These are phyloP conservation scores for Trichophyton schoenleinii DNA, from an alignment of 2,329 filamentous ascomycete genomes.

Conservation along the genomic window DNA sequence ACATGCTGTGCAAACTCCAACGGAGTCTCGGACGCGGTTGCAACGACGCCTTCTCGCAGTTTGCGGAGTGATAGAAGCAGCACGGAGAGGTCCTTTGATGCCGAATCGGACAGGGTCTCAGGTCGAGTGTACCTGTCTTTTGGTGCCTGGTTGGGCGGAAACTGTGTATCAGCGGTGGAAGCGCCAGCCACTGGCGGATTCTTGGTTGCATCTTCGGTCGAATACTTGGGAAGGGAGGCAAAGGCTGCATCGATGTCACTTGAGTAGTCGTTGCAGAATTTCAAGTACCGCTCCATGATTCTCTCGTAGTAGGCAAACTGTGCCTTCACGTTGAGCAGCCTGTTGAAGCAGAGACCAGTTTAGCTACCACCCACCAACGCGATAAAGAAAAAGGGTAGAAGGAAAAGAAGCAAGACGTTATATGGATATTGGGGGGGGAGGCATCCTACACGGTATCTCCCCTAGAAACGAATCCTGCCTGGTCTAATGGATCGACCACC, in stretches of 20 bases:
- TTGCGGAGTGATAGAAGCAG: constrained; percentile 80
- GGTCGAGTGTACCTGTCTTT: constrained; percentile 10
- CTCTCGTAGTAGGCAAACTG: constrained; percentile 80
- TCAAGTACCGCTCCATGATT: constrained; percentile 80
- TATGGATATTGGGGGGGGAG: background rate
- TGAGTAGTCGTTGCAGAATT: constrained; percentile 66
- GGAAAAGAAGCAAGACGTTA: background rate
- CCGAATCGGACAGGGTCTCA: constrained; percentile 16
- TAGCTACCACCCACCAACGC: background rate
- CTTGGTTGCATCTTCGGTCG: constrained; percentile 26
- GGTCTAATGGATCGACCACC: constrained; percentile 64
- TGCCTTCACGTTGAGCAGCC: constrained; percentile 58
- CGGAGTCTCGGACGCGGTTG: constrained; percentile 51
- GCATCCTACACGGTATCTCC: constrained; percentile 63
- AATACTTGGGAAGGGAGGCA: constrained; percentile 44
- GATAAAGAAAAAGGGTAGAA: background rate
- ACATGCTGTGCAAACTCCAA: constrained; percentile 77
- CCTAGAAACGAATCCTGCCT: constrained; percentile 77
- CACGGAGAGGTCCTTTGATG: constrained; percentile 54
- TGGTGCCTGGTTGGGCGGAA: constrained; percentile 9
- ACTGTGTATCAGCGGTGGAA: background rate
- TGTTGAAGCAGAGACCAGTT: constrained; percentile 23
- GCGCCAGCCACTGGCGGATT: constrained; percentile 26
- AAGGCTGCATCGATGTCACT: constrained; percentile 66
- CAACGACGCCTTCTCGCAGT: constrained; percentile 77